A percentile compares a stretch with the other conserved stretches of the same genome.
Evolutionary conservation across 805 yeast species (phyloP).

Genomic region (Maudiozyma serrabonitensis): DNA sequence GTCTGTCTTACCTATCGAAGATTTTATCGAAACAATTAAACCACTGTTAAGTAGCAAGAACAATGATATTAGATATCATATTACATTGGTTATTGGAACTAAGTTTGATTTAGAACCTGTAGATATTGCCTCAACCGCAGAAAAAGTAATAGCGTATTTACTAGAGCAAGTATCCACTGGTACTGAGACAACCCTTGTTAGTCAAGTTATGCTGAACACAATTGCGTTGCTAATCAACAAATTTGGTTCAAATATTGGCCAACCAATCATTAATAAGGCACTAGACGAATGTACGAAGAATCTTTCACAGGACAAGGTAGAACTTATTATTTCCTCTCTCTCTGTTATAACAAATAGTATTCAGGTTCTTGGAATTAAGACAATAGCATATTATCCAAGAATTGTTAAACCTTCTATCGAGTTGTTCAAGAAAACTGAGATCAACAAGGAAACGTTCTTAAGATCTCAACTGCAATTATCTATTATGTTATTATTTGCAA

Average conservation of each 20-base stretch:
- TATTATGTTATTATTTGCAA: conserved; percentile 58
- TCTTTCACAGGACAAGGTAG: conserved; percentile 44
- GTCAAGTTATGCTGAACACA: conserved; percentile 63
- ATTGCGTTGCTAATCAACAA: conserved; percentile 52
- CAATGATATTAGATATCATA: conserved; percentile 46
- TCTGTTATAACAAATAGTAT: conserved; percentile 62
- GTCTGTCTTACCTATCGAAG: conserved; percentile 63
- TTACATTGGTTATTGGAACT: conserved; percentile 50
- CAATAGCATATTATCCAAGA: conserved; percentile 76
- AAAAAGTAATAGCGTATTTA: conserved; percentile 41
- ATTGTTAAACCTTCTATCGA: conserved; percentile 66
- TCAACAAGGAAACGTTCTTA: conserved; percentile 16
- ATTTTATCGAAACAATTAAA: conserved; percentile 56
- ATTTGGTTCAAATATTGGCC: conserved; percentile 45
- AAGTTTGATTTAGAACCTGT: conserved; percentile 63
- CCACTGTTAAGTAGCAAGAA: conserved; percentile 27
- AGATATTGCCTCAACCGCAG: conserved; percentile 43
- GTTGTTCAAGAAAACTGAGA: conserved; percentile 38
- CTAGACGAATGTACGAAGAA: conserved; percentile 43
- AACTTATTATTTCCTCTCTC: conserved; percentile 62
- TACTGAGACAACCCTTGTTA: conserved; percentile 33
- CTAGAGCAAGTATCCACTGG: conserved; percentile 29
- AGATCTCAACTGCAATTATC: conserved; percentile 51
- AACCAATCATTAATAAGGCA: conserved; percentile 38
- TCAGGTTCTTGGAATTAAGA: conserved; percentile 71